phyloP scores from a whole-genome alignment of 2,329 filamentous ascomycete genomes.

The Metarhizium sp. region DNA sequence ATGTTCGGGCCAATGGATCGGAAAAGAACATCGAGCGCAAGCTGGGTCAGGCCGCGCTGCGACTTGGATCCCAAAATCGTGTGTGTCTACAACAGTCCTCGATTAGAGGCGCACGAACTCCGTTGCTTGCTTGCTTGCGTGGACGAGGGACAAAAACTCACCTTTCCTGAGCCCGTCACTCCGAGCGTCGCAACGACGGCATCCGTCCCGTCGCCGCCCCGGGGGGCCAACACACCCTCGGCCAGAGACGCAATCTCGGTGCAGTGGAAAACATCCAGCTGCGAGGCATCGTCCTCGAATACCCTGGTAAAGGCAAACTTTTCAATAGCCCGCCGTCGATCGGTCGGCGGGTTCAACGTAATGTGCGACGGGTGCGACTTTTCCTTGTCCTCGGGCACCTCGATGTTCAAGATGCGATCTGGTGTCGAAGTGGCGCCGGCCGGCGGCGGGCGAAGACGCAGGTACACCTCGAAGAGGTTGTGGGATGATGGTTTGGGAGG shows the following conservation, averaged over 20 bases:
- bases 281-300: conserved; percentile 77
- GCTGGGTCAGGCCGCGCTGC: conserved; percentile 84
- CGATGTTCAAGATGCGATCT: conserved; percentile 73
- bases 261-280: conserved; percentile 79
- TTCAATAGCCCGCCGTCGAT: conserved; percentile 81
- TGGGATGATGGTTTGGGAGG: conserved; percentile 18
- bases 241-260: conserved; percentile 67
- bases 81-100: conserved; percentile 56
- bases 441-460: conserved; percentile 67
- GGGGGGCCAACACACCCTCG: conserved; percentile 67
- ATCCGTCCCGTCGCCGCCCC: conserved; percentile 73
- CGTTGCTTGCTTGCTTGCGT: background rate
- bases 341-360: conserved; percentile 70
- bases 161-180: conserved; percentile 94
- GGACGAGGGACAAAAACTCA: conserved; percentile 24
- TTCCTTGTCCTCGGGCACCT: conserved; percentile 36
- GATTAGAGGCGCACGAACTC: background rate
- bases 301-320: conserved; percentile 91
- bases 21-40: conserved; percentile 84
- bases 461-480: conserved; percentile 81
- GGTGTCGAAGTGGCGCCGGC: conserved; percentile 25
- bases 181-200: conserved; percentile 85
- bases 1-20: conserved; percentile 67
- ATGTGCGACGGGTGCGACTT: conserved; percentile 52
- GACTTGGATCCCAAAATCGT: conserved; percentile 84